Base-by-base conservation (phyloP, 73 alveolate genomes). In the Paraurostyla sp. region DNA sequence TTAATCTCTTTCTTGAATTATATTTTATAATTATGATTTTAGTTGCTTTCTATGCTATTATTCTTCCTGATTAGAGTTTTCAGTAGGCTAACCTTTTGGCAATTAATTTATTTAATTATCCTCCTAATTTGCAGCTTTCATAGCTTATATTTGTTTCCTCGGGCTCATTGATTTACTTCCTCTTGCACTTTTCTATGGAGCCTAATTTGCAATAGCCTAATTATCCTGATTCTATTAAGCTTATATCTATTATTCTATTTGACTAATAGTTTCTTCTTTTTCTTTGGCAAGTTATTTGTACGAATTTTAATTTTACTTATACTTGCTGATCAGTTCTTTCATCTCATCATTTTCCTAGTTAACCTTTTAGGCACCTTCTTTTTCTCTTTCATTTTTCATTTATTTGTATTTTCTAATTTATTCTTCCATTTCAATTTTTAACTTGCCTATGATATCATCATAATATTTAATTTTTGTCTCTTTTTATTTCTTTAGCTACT, bases 161-260 rank as follows among this genome's bases (percentile, higher is more conserved):
- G 82, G 82, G 23, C 82, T 65, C 82, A 65, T 65, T 38, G 82
- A 65, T 65, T 65, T 65, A 36, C 82, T 65, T 1, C 82, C 82
- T 35, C 82, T 32, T 36, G 82, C 82, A 38, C 82, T 65, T 11
- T 38, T 65, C 7, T 13, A 11, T 18, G 82, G 82, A 22, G 82
- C 46, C 6, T 65, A 6, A 1, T 38, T 30, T 2, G 56, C 7
- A 15, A 38, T 16, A 2, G 9, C 7, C 36, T 65, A 35, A 2
- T 38, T 1, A 15, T 33, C 1, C 23, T 32, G 7, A 30, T 18
- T 9, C 1, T 16, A 16, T 13, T 20, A n/a, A 11, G 35, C 82
- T 22, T 65, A 18, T 13, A 65, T 18, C 25, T 65, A 22, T 9
- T 65, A 11, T 9, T 65, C 25, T 0, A 65, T 9, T 4, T 32